phyloP scores from a whole-genome alignment of 2,329 filamentous ascomycete species.

The Aureobasidium sp. region DNA sequence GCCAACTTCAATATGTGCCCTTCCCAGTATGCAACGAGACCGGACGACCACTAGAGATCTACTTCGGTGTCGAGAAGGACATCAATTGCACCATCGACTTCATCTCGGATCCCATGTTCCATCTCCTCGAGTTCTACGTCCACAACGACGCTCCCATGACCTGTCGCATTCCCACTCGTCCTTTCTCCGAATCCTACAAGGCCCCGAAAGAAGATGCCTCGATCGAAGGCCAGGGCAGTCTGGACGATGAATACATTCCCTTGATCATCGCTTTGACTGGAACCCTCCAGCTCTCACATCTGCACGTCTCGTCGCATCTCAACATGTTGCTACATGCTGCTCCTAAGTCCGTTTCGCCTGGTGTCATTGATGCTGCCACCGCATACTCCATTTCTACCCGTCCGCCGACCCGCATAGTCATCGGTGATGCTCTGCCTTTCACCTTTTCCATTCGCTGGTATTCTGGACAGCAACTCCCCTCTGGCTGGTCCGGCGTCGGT shows the following conservation, averaged over 20 bases:
- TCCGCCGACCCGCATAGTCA: constrained; percentile 59
- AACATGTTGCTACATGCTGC: constrained; percentile 76
- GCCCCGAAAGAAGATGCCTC: constrained; percentile 24
- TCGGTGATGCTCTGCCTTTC: constrained; percentile 76
- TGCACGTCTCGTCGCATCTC: constrained; percentile 83
- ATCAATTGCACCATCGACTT: constrained; percentile 76
- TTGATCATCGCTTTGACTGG: constrained; percentile 83
- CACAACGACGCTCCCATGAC: constrained; percentile 90
- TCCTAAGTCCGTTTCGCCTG: constrained; percentile 44
- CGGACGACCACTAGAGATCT: constrained; percentile 67
- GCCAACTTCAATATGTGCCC: constrained; percentile 84
- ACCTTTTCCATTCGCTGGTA: constrained; percentile 82
- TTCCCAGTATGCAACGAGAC: constrained; percentile 92
- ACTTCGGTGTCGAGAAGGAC: constrained; percentile 74
- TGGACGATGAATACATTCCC: constrained; percentile 56
- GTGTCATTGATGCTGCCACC: constrained; percentile 76
- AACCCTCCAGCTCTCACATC: constrained; percentile 76
- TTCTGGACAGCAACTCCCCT: constrained; percentile 60
- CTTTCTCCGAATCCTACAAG: constrained; percentile 37
- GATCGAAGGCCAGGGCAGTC: constrained; percentile 23
- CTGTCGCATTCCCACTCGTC: constrained; percentile 79
- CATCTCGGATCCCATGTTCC: constrained; percentile 72
- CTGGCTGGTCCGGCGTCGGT: constrained; percentile 43
- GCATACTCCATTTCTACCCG: constrained; percentile 64
- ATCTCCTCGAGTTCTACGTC: constrained; percentile 93